Evolutionary conservation across 2,329 filamentous ascomycete species (phyloP), one percentile per base, ranked within the genome.

Genomic region (Fusarium pseudoanthophilum): DNA sequence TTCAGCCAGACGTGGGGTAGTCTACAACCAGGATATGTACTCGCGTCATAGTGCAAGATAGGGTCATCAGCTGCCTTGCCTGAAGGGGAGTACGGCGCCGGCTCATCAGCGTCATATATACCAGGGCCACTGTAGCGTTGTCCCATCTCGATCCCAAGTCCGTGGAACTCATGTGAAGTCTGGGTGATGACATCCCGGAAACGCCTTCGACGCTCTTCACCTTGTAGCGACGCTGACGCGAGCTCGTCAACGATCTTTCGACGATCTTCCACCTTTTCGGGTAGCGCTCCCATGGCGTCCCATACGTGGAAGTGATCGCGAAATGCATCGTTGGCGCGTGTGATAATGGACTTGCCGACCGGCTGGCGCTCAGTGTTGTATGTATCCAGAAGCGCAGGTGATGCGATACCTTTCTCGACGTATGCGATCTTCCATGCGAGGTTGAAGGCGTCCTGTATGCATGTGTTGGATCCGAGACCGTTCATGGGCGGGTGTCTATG

Each of bases 391-490:
- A 60, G 30, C 4, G 39, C 10, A 7, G 57, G 45, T 10, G 26
- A 20, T 32, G 49, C 45, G 13, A 49, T 40, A 1, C 57, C 36
- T 13, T 40, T 52, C 21, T 52, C 36, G 9, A 60, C 57, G 14
- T 49, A 60, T 24, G 57, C 57, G 14, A 60, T 9, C 36, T 60
- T 60, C 57, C 57, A 60, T 0, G 45, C 57, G 14, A 60, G 45
- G n/a, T 60, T 60, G 13, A 52, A 60, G 2, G 57, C 57, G 14
- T 60, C 57, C 20, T 60, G 57, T 39, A 60, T 52, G 4, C 57
- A 52, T 8, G 57, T 60, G 45, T 60, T 60, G 7, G 49, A 52
- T 2, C 57, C 45, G 0, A 39, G 13, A 6, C 57, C 46, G 24
- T 37, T 37, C 45, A 52, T 60, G 10, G 57, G 57, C 1, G 58